phyloP scores from a whole-genome alignment of 2,329 filamentous ascomycete genomes.

The Thelonectria olida region DNA sequence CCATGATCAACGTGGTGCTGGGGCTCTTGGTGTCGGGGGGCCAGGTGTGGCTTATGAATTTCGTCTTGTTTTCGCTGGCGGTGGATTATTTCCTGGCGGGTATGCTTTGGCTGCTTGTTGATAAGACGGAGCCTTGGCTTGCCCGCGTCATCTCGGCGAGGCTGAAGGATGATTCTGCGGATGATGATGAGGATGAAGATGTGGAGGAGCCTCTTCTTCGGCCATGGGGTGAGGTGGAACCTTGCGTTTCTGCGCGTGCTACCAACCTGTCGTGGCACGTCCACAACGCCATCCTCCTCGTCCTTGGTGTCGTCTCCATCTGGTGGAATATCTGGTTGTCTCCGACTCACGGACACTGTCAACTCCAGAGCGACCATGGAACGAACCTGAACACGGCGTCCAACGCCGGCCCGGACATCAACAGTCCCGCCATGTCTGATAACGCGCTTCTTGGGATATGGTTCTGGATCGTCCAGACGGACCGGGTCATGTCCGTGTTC shows the following conservation, averaged over 20 bases:
- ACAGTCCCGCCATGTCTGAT: constrained; percentile 26
- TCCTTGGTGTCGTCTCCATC: constrained; percentile 49
- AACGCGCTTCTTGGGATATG: constrained; percentile 48
- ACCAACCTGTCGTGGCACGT: constrained; percentile 49
- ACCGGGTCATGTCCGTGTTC: constrained; percentile 50
- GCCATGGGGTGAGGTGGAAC: constrained; percentile 2
- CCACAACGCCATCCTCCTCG: constrained; percentile 49
- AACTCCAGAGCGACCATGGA: constrained; percentile 21
- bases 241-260: constrained; percentile 5
- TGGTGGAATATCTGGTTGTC: constrained; percentile 60
- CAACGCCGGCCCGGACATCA: background rate
- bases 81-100: constrained; percentile 57
- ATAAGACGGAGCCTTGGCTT: constrained; percentile 46
- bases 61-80: constrained; percentile 54
- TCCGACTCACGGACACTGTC: constrained; percentile 49
- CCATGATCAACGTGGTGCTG: constrained; percentile 43
- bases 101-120: constrained; percentile 50
- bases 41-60: constrained; percentile 53
- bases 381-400: background rate
- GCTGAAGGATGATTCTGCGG: constrained; percentile 16
- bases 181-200: constrained; percentile 29
- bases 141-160: constrained; percentile 35
- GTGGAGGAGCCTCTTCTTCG: constrained; percentile 45
- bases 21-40: constrained; percentile 46
- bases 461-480: constrained; percentile 48